Evolutionary conservation across 495 filamentous ascomycete genomes (phyloP).

Genomic region (Tuber aestivum): DNA sequence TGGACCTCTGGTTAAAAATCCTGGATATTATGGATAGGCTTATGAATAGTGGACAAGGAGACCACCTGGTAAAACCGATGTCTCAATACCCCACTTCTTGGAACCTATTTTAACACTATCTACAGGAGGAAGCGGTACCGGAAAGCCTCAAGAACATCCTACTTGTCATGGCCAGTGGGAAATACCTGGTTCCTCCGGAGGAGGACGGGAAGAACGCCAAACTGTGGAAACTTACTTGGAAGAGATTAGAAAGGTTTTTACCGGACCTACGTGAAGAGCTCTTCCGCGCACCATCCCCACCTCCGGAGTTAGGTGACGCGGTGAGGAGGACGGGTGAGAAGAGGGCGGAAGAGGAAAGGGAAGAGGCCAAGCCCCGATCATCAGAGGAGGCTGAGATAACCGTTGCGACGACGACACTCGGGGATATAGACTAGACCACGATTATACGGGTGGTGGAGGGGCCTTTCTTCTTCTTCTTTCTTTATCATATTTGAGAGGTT

Average conservation of each 20-base stretch:
- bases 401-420: not conserved
- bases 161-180: conserved; percentile 87
- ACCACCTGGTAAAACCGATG: conserved; percentile 63
- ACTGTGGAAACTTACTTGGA: conserved; percentile 77
- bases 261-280: conserved; percentile 59
- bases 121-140: conserved; percentile 85
- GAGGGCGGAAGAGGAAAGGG: conserved; percentile 10
- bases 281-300: conserved; percentile 34
- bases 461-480: not conserved
- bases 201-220: conserved; percentile 54
- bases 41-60: conserved; percentile 92
- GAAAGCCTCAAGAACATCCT: conserved; percentile 96
- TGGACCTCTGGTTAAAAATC: conserved; percentile 87
- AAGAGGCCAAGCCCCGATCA: not conserved
- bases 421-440: not conserved
- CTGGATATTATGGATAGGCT: conserved; percentile 91
- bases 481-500: not conserved
- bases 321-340: conserved; percentile 1
- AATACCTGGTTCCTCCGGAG: conserved; percentile 71
- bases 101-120: conserved; percentile 3
- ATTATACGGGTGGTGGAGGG: not conserved
- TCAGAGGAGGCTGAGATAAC: not conserved
- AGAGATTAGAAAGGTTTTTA: conserved; percentile 81
- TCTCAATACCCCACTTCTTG: not conserved
- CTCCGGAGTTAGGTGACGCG: conserved; percentile 12